Evolutionary conservation across 2,329 filamentous ascomycete genomes (phyloP).

Genomic region (Aureobasidium sp.): DNA sequence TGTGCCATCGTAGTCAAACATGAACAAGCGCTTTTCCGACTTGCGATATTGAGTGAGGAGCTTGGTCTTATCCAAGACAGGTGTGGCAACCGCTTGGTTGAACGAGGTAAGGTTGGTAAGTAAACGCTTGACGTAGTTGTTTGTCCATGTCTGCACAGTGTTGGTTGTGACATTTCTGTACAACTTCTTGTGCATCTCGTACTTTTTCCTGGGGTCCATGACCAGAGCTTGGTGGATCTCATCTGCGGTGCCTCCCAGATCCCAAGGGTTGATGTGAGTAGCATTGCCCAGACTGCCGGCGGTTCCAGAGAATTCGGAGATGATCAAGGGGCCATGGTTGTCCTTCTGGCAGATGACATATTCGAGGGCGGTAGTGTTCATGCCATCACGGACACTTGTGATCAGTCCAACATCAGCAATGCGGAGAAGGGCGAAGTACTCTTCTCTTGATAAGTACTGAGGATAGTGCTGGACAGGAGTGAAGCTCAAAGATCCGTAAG

Average conservation of each 20-base stretch:
- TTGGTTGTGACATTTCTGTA: conserved; percentile 80
- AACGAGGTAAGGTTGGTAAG: conserved; percentile 73
- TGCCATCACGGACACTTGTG: conserved; percentile 90
- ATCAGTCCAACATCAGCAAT: conserved; percentile 88
- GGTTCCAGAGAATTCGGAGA: conserved; percentile 95
- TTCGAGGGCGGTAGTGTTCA: conserved; percentile 86
- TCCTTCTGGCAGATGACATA: conserved; percentile 90
- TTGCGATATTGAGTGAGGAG: conserved; percentile 67
- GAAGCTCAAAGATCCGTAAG: conserved; percentile 80
- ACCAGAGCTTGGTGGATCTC: conserved; percentile 75
- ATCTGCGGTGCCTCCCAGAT: conserved; percentile 73
- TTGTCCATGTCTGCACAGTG: conserved; percentile 81
- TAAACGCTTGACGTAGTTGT: conserved; percentile 68
- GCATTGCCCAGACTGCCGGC: conserved; percentile 78
- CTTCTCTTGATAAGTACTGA: conserved; percentile 80
- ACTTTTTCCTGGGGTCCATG: conserved; percentile 61
- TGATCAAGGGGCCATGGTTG: conserved; percentile 76
- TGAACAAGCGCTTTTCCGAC: conserved; percentile 74
- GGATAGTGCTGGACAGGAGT: conserved; percentile 91
- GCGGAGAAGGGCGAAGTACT: conserved; percentile 91
- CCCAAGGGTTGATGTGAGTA: conserved; percentile 96
- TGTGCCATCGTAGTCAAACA: conserved; percentile 98
- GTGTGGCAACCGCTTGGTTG: conserved; percentile 68
- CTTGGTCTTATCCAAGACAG: conserved; percentile 67
- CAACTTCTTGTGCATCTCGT: conserved; percentile 63